Evolutionary conservation across 2,329 filamentous ascomycete species (phyloP).

Genomic region (Daldinia sp.): DNA sequence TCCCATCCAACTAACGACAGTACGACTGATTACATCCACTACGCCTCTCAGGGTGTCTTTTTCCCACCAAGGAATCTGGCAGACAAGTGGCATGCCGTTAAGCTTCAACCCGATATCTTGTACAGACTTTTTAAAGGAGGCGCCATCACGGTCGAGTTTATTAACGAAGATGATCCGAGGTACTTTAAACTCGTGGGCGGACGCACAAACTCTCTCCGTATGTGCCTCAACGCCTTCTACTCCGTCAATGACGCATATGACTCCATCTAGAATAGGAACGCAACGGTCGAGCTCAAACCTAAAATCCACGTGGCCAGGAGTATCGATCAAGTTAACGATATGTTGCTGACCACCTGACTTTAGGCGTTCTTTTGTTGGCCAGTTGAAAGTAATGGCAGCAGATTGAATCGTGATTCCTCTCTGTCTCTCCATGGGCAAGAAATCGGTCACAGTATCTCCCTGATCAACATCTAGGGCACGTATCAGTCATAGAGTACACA

Average conservation of each 20-base stretch:
- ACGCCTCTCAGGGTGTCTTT: constrained; percentile 84
- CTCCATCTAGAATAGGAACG: constrained; percentile 86
- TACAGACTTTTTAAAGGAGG: constrained; percentile 85
- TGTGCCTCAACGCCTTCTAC: constrained; percentile 96
- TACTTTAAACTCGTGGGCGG: constrained; percentile 86
- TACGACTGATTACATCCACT: constrained; percentile 82
- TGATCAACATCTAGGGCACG: constrained; percentile 81
- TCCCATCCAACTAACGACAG: constrained; percentile 77
- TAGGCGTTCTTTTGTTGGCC: constrained; percentile 70
- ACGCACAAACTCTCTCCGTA: constrained; percentile 95
- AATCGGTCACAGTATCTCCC: constrained; percentile 97
- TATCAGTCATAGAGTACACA: constrained; percentile 27
- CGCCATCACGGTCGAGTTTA: constrained; percentile 86
- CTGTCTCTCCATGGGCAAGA: constrained; percentile 90
- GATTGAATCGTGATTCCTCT: constrained; percentile 98
- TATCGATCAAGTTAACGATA: constrained; percentile 93
- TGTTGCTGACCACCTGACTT: constrained; percentile 37
- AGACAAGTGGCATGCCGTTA: constrained; percentile 87
- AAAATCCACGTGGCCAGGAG: constrained; percentile 96
- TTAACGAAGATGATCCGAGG: constrained; percentile 86
- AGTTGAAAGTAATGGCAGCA: constrained; percentile 93
- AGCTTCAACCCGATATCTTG: constrained; percentile 85
- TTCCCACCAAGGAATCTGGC: constrained; percentile 95
- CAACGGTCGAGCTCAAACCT: constrained; percentile 96
- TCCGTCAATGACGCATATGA: constrained; percentile 91